Evolutionary conservation across 257 asterid genomes (phyloP).

Genomic region (Capsicum rhomboideum): DNA sequence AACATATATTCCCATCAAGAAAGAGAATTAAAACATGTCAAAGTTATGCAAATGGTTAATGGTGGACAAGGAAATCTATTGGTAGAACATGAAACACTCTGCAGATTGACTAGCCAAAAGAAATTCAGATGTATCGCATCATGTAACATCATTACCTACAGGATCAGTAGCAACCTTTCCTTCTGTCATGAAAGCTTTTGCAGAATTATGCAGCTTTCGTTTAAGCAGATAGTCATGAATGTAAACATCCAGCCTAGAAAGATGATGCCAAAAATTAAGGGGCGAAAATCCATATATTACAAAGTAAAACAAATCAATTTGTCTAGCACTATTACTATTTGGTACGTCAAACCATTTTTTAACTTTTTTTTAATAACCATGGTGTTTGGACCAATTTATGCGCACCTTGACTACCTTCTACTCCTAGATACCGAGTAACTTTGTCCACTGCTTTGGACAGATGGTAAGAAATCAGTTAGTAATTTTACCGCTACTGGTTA

Average conservation of each 20-base stretch:
- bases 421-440: too few relatives aligned
- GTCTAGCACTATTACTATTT: background rate
- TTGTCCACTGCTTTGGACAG: too few relatives aligned
- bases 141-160: slow-evolving; percentile 54
- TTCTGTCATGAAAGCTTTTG: slow-evolving; percentile 96
- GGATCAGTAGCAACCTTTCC: slow-evolving; percentile 99
- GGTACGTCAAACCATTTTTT: background rate
- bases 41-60: background rate
- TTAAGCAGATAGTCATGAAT: slow-evolving; percentile 92
- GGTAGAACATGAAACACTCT: background rate
- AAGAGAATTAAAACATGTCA: background rate
- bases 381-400: too few relatives aligned
- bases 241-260: slow-evolving; percentile 95
- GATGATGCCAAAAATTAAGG: background rate
- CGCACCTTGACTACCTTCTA: background rate
- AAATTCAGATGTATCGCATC: background rate
- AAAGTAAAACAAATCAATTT: background rate
- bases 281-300: background rate
- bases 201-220: slow-evolving; percentile 80
- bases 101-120: background rate
- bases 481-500: too few relatives aligned
- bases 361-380: too few relatives aligned
- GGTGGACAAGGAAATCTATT: background rate
- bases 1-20: background rate
- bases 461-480: too few relatives aligned